phyloP scores from a whole-genome alignment of 1,284 basidiomycete genomes.

The Phylloboletellus chloephorus region DNA sequence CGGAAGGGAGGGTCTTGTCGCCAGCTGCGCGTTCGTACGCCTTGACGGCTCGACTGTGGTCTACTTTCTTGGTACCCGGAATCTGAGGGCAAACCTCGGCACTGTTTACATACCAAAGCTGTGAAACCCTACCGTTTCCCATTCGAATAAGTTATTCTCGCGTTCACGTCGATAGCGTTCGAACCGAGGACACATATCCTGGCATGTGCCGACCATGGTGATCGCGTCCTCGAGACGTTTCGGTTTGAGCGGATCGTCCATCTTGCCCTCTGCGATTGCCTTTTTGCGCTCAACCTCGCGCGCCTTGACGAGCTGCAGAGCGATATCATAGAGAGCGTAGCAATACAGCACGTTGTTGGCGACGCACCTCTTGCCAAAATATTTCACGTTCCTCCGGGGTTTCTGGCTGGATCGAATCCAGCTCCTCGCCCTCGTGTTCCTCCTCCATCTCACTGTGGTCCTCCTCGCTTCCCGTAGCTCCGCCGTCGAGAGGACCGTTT shows the following conservation, averaged over 20 bases:
- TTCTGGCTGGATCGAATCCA: conserved; percentile 39
- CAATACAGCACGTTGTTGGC: conserved; percentile 9
- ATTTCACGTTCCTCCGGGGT: conserved; percentile 55
- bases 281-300: conserved; percentile 71
- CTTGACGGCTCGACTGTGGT: conserved; percentile 86
- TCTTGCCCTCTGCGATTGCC: conserved; percentile 80
- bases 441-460: conserved; percentile 28
- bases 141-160: conserved; percentile 83
- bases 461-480: conserved; percentile 28
- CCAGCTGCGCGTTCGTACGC: conserved; percentile 94
- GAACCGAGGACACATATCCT: conserved; percentile 92
- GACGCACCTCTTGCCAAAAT: conserved; percentile 63
- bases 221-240: conserved; percentile 85
- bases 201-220: conserved; percentile 85
- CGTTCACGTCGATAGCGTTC: conserved; percentile 89
- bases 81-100: conserved; percentile 46
- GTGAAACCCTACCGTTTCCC: conserved; percentile 67
- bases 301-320: conserved; percentile 56
- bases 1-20: conserved; percentile 87
- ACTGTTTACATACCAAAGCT: conserved; percentile 3
- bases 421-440: conserved; percentile 21
- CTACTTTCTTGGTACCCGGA: conserved; percentile 71
- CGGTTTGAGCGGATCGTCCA: conserved; percentile 77
- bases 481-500: conserved; percentile 23
- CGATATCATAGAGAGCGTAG: conserved; percentile 22